A percentile compares a stretch with the other conserved stretches of the same genome.
phyloP scores from a whole-genome alignment of 768 basidiomycete species.

The Cystoderma amianthinum region DNA sequence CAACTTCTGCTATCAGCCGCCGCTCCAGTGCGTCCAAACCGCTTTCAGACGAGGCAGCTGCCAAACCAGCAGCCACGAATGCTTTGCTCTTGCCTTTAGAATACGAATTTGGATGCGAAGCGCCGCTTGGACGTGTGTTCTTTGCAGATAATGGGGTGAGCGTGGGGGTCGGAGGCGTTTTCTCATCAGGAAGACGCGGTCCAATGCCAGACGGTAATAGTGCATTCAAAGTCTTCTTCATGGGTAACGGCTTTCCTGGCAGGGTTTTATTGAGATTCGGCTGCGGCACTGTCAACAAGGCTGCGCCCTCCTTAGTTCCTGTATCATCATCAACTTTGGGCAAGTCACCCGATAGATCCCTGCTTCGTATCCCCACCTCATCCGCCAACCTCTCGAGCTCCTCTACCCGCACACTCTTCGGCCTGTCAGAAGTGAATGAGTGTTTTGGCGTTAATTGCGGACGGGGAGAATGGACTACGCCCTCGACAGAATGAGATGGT shows the following conservation, averaged over 20 bases:
- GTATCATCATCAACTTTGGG: conserved; percentile 17
- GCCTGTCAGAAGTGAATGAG: conserved; percentile 36
- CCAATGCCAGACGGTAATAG: conserved; percentile 7
- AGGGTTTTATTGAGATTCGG: conserved; percentile 47
- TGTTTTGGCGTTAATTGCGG: conserved; percentile 64
- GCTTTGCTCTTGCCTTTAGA: no score
- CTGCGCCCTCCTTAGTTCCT: conserved; percentile 11
- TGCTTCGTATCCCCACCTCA: conserved; percentile 31
- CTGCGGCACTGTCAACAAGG: conserved; percentile 1
- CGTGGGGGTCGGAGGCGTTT: conserved; percentile 42
- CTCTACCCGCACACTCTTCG: conserved; percentile 57
- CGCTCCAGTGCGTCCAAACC: conserved; percentile 73
- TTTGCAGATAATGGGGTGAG: conserved; percentile 32
- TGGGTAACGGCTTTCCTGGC: conserved; percentile 50
- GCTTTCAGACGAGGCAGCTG: conserved; percentile 27
- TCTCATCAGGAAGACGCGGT: conserved; percentile 15
- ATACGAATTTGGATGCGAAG: no score
- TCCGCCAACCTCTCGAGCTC: conserved; percentile 70
- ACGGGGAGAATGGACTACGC: conserved; percentile 54
- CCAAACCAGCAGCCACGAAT: conserved; percentile 21
- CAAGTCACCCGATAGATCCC: conserved; percentile 31
- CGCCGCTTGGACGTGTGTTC: conserved; percentile 8
- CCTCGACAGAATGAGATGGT: no score
- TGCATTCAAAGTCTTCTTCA: conserved; percentile 30
- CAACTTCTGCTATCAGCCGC: conserved; percentile 63